Evolutionary conservation across 1,139 yeast species (phyloP).

Genomic region (Scheffersomyces segobiensis): DNA sequence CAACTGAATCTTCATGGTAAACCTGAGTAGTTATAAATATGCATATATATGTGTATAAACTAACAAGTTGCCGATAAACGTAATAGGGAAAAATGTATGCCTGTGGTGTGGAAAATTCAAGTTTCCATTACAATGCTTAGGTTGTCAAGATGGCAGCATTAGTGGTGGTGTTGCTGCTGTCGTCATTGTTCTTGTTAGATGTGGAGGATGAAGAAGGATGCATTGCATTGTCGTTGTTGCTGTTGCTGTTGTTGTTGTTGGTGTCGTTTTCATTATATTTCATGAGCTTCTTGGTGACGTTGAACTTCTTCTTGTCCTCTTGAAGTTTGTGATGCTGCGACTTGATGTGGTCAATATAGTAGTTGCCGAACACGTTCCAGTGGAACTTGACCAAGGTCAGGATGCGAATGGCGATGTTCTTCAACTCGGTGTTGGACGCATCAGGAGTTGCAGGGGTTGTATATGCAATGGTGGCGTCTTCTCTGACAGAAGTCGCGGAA

Average conservation of each 20-base stretch:
- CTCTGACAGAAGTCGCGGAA: not conserved
- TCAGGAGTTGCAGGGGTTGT: constrained; percentile 4
- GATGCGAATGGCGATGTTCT: constrained; percentile 52
- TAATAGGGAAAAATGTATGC: constrained; percentile 1
- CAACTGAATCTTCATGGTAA: not conserved
- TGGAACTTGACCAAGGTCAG: constrained; percentile 66
- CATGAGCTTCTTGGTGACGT: not conserved
- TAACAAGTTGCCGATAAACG: not conserved
- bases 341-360: constrained; percentile 37
- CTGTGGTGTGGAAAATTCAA: constrained; percentile 1
- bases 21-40: not conserved
- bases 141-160: constrained; percentile 12
- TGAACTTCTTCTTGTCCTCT: constrained; percentile 13
- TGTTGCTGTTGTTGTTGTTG: constrained; percentile 7
- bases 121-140: constrained; percentile 1
- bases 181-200: constrained; percentile 4
- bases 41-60: not conserved
- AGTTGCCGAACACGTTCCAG: constrained; percentile 69
- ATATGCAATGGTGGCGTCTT: constrained; percentile 3
- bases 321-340: constrained; percentile 17
- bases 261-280: constrained; percentile 10
- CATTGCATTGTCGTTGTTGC: constrained; percentile 6
- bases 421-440: constrained; percentile 35
- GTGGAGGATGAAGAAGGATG: not conserved
- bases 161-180: constrained; percentile 7